Conservation (phyloP, 1,284 basidiomycete species). For the Ceratobasidium sp. region DNA sequence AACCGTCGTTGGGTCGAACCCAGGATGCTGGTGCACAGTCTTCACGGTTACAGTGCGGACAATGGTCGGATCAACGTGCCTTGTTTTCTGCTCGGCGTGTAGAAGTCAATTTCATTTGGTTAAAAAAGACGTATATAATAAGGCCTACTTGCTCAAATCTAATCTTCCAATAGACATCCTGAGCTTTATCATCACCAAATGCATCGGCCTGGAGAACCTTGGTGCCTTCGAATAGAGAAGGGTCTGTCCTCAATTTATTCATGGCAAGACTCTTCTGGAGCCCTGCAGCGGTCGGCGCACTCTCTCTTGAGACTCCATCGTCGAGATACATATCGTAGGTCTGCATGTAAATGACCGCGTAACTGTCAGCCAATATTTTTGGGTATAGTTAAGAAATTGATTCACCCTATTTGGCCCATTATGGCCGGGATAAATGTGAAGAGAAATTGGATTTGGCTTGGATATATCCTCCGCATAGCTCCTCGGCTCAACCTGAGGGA, state of each 20-base stretch:
- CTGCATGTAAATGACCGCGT: background rate
- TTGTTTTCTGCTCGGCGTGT: background rate
- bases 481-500: conserved; percentile 44
- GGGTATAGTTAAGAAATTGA: background rate
- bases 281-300: conserved; percentile 16
- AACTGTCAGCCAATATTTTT: background rate
- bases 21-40: background rate
- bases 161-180: conserved; percentile 30
- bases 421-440: conserved; percentile 45
- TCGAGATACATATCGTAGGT: conserved; percentile 45
- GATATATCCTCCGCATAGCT: conserved; percentile 31
- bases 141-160: conserved; percentile 11
- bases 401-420: conserved; percentile 5
- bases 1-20: conserved; percentile 20
- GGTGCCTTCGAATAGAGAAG: background rate
- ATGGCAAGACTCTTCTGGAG: background rate
- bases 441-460: conserved; percentile 17
- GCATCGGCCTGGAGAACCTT: background rate
- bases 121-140: background rate
- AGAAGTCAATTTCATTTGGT: background rate
- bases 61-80: background rate
- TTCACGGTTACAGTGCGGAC: background rate
- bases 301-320: conserved; percentile 42
- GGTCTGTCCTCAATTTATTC: background rate
- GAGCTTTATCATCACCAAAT: conserved; percentile 27